Evolutionary conservation across 768 basidiomycete genomes (phyloP), one percentile per base, ranked within the genome.

Genomic region (Ephemerocybe angulata): DNA sequence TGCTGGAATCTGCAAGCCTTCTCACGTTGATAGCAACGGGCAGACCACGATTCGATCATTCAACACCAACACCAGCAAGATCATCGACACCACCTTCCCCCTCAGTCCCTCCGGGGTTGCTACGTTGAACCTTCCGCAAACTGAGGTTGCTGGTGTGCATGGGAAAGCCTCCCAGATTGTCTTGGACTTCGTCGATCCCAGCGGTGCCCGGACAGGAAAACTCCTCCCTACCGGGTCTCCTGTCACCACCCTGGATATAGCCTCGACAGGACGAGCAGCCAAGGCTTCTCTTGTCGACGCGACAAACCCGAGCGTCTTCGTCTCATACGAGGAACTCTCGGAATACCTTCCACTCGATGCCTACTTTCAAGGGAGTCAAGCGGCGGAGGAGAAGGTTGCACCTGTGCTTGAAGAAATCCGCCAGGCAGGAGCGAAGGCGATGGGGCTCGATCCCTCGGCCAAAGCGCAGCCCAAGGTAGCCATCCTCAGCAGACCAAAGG

Each of bases 381-480:
- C 68, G 8, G 55, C 63, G 3, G 52, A 65, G 6, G 55, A 61
- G 15, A 50, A 52, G 37, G 68, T 70, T 25, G 62, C 60, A 30
- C 61, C 65, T 2, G 56, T 75, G 1, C 67, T 87, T 12, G 87
- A 88, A 64, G 47, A 55, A 8, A 74, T 88, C 47, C 78, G 86
- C 3, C 78, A 76, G 57, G 69, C 68, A 25, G 85, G 82, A 30
- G 86, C 86, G 13, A 59, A 61, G 13, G 69, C 64, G 41, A 89
- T 88, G 87, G 81, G 83, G 3, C 73, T 88, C 3, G 85, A 86
- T 56, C 84, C 85, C 1, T 53, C 66, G 4, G 78, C 80, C 1
- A 79, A 85, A 61, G 86, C 85, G 0, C 86, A 88, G 62, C 87
- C 87, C 1, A 89, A 88, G 64, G 82, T 89, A 53, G 83, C 84